These are phyloP conservation scores for Leccinum broughii DNA, from an alignment of 768 basidiomycete genomes.

Conservation along the genomic window DNA sequence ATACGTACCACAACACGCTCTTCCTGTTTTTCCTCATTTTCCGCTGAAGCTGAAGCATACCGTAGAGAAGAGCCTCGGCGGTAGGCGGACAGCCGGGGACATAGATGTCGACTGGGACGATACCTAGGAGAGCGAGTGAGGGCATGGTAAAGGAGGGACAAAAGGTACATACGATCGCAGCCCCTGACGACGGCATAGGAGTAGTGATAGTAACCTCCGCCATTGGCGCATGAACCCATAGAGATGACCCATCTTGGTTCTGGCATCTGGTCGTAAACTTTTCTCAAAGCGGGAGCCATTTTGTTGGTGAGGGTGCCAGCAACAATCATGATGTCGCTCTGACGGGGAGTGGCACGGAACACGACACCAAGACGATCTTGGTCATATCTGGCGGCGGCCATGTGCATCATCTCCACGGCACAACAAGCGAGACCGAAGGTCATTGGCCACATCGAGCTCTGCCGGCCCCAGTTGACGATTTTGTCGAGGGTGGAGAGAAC, in stretches of 20 bases:
- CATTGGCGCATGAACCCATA: constrained; percentile 99
- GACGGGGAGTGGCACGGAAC: constrained; percentile 98
- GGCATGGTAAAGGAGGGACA: constrained; percentile 5
- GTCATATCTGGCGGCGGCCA: constrained; percentile 98
- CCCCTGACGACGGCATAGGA: constrained; percentile 99
- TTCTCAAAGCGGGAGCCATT: constrained; percentile 97
- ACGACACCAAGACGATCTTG: constrained; percentile 97
- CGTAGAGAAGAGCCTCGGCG: constrained; percentile 96
- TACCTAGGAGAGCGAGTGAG: constrained; percentile 49
- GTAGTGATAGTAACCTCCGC: constrained; percentile 96
- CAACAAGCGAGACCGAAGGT: constrained; percentile 98
- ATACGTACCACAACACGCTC: constrained; percentile 76
- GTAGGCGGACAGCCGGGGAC: constrained; percentile 95
- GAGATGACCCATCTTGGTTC: constrained; percentile 99
- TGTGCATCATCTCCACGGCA: constrained; percentile 99
- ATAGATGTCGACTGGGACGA: constrained; percentile 98
- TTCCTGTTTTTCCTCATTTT: constrained; percentile 93
- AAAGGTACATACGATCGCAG: constrained; percentile 78
- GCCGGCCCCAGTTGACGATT: constrained; percentile 94
- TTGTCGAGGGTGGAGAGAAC: constrained; percentile 96
- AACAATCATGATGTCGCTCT: constrained; percentile 99
- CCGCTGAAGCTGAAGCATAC: constrained; percentile 94
- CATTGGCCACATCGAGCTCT: constrained; percentile 99
- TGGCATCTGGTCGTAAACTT: constrained; percentile 98
- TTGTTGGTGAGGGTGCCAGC: constrained; percentile 99